Evolutionary conservation across 2,329 filamentous ascomycete species (phyloP), one percentile per base, ranked within the genome.

Genomic region (Penicillium freii): DNA sequence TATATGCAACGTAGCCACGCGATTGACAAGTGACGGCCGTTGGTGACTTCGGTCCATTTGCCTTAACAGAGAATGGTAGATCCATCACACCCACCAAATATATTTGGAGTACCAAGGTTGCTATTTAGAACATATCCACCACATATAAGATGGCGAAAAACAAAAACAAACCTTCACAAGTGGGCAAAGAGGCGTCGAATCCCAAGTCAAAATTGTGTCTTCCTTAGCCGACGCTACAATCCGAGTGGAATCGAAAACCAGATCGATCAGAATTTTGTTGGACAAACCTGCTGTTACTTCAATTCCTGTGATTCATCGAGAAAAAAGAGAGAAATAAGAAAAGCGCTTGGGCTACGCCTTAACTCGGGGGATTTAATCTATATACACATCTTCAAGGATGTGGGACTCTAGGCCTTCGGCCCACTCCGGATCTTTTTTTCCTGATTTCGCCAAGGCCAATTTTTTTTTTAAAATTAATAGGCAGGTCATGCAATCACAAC

Each of bases 1-100:
- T 36, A 10, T 13, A 48, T n/a, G 25, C 47, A 52, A 43, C n/a
- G 34, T 49, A 7, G 40, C 54, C 60, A 62, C 44, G 54, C 51
- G 57, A 45, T 56, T 60, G 57, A 61, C 59, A 57, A 48, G 39
- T 50, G 51, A 45, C 29, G 39, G 31, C 48, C 34, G 36, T 50
- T 39, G 2, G 49, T 44, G 29, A 5, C 5, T 7, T 25, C 19
- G 45, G 29, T 23, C 29, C 5, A 34, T 34, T n/a, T 47, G 2
- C 5, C 31, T 34, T 17, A 3, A 23, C 17, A 6, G 44, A 34
- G 19, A 17, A 17, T 8, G 4, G 23, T 21, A 19, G 52, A 55
- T 25, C 39, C 36, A 55, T 51, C 46, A 51, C 31, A 42, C 36
- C 17, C 10, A 29, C n/a, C 13, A 2, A 33, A 9, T 23, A 11